These are phyloP conservation scores for Tilletia setariae DNA, from an alignment of 1,284 basidiomycete species.

Conservation along the genomic window DNA sequence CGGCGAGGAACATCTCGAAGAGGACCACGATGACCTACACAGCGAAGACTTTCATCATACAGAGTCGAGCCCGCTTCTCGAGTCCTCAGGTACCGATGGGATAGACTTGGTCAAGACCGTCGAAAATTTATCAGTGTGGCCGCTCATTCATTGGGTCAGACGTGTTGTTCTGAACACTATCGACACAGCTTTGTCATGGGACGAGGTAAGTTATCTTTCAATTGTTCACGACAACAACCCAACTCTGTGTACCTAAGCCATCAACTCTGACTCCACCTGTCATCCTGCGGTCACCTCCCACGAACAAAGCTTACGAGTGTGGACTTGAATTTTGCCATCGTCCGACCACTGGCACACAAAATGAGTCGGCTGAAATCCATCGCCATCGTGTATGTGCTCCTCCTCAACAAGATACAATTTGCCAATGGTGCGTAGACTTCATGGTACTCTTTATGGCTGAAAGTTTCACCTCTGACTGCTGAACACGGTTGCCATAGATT, in stretches of 20 bases:
- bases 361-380: conserved; percentile 47
- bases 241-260: no score
- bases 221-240: no score
- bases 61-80: conserved; percentile 7
- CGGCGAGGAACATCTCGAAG: background rate
- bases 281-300: no score
- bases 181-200: conserved; percentile 43
- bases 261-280: no score
- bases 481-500: conserved; percentile 42
- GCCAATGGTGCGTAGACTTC: conserved; percentile 55
- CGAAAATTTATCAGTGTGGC: conserved; percentile 36
- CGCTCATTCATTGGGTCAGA: conserved; percentile 38
- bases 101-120: conserved; percentile 33
- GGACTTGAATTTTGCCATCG: conserved; percentile 45
- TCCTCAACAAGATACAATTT: conserved; percentile 84
- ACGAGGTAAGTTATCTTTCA: conserved; percentile 10
- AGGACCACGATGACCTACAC: background rate
- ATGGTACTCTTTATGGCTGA: no score
- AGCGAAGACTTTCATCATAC: background rate
- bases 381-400: conserved; percentile 78
- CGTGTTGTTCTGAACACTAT: conserved; percentile 37
- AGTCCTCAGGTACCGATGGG: conserved; percentile 31
- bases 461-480: no score
- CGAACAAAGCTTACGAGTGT: conserved; percentile 29
- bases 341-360: conserved; percentile 44